Evolutionary conservation across 306 rosid genomes (phyloP).

Genomic region (Castanea crenata): DNA sequence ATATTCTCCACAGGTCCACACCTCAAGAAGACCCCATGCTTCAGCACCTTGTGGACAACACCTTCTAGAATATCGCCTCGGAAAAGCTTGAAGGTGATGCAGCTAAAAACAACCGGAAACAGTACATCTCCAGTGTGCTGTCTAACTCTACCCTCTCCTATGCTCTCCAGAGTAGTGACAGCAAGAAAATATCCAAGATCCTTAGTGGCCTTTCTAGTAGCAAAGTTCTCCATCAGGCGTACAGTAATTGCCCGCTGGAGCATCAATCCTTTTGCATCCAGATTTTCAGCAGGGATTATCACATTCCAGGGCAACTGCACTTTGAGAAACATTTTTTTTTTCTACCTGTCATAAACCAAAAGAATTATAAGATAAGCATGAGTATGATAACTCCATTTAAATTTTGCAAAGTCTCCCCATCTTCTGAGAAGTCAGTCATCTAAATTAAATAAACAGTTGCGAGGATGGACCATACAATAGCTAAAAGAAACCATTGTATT

Average conservation of each 20-base stretch:
- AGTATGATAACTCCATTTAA: constrained; percentile 4
- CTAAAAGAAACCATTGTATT: neutral
- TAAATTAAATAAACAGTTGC: neutral
- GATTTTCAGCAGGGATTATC: constrained; percentile 64
- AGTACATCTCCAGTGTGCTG: constrained; percentile 78
- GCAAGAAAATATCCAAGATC: constrained; percentile 80
- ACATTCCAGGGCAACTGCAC: constrained; percentile 83
- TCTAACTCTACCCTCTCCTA: constrained; percentile 84
- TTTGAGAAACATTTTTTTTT: constrained; percentile 62
- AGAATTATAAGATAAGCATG: constrained; percentile 7
- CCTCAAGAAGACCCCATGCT: constrained; percentile 83
- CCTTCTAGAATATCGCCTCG: constrained; percentile 83
- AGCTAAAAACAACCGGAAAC: constrained; percentile 70
- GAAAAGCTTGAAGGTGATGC: constrained; percentile 71
- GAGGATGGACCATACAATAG: neutral
- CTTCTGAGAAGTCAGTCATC: neutral
- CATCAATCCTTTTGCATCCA: constrained; percentile 58
- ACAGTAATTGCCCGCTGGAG: constrained; percentile 63
- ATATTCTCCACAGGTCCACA: constrained; percentile 80
- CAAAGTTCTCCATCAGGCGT: constrained; percentile 65
- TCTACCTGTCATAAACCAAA: constrained; percentile 29
- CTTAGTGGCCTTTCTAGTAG: constrained; percentile 65
- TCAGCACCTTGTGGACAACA: constrained; percentile 72
- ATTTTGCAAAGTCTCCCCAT: neutral
- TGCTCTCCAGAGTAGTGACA: constrained; percentile 63